Evolutionary conservation across 2,329 filamentous ascomycete species (phyloP), one percentile per base, ranked within the genome.

Genomic region (Pseudocercospora fijiensis): DNA sequence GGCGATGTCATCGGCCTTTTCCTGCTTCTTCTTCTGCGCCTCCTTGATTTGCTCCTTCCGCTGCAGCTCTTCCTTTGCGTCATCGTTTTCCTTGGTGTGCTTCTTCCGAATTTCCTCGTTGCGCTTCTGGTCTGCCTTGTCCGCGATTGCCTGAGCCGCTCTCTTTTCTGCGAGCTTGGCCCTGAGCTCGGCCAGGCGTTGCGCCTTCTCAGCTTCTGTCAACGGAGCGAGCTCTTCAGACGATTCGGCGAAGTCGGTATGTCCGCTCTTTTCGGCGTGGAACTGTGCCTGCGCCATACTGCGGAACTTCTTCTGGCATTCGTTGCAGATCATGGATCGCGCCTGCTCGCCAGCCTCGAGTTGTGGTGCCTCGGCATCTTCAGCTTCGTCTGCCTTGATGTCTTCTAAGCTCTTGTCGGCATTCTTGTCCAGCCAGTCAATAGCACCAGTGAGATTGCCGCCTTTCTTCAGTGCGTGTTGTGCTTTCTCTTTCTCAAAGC

Each of bases 361-460:
- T n/a, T 86, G 84, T 4, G 87, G 84, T 5, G 81, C 81, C 62
- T 76, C 75, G 20, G 72, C 72, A 52, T 73, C 74, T 68, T 66
- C 70, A n/a, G 65, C 72, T 11, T 78, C 76, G 37, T 78, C 77
- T 22, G 75, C 74, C 66, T 90, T 85, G 66, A 98, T 88, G 63
- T 96, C 89, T 41, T 97, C 92, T 47, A 96, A 76, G 1, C 90
- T 84, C 71, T 90, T 96, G 77, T 96, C 92, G 76, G 96, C 88
- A 75, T 96, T 96, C 71, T 90, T 86, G 76, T 96, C 93, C 1
- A 99, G 85, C 95, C 95, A 99, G 80, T 96, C 91, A 63, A 99
- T 85, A 58, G 95, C 95, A 70, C 88, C 90, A 76, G 79, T 81
- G 92, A 92, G 80, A 63, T 90, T 90, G 66, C 92, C 92, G 11